Conservation (phyloP, 805 yeast genomes). For the Clavispora phyllophila region DNA sequence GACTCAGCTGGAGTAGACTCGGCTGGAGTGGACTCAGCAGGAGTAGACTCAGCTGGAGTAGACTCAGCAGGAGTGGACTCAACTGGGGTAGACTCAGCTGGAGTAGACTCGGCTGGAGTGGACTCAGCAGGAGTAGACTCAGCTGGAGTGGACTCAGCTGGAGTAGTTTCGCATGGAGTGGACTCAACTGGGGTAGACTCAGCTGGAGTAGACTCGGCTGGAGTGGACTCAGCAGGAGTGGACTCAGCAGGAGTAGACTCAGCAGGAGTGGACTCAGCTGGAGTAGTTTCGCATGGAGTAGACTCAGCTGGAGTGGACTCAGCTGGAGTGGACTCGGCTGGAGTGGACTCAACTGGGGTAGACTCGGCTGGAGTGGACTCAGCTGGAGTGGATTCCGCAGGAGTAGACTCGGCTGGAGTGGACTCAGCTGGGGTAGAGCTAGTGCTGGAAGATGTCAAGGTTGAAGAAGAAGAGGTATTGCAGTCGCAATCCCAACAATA, state of each 20-base stretch:
- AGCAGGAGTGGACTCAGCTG: background rate
- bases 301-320: background rate
- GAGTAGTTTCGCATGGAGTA: background rate
- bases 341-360: background rate
- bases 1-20: too few species aligned
- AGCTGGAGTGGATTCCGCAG: background rate
- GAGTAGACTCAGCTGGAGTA: background rate
- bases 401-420: background rate
- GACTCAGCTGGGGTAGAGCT: background rate
- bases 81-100: background rate
- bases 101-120: background rate
- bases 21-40: too few species aligned
- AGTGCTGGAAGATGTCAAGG: too few species aligned
- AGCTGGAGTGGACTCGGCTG: background rate
- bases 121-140: background rate
- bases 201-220: background rate
- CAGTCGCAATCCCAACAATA: conserved; percentile 1
- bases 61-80: background rate
- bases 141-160: background rate
- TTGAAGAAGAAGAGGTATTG: background rate
- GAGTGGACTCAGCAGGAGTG: background rate
- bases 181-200: background rate
- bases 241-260: background rate
- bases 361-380: background rate
- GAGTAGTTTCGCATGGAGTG: background rate